Evolutionary conservation across 129 eudicot species (phyloP).

Genomic region (Flaveria brownii): DNA sequence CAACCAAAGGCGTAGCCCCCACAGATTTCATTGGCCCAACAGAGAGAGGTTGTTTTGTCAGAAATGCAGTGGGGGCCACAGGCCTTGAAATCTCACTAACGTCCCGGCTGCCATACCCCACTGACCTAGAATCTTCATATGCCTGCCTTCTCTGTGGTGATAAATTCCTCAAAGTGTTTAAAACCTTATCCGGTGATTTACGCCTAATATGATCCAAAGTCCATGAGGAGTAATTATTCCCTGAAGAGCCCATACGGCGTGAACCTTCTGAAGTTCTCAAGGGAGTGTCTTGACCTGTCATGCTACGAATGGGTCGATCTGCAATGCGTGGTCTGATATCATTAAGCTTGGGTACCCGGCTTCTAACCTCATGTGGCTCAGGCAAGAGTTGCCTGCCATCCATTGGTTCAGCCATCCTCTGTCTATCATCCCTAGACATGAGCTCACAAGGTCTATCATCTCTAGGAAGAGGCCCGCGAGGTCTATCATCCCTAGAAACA

Average conservation of each 20-base stretch:
- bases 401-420: slow-evolving; percentile 38
- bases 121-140: slow-evolving; percentile 56
- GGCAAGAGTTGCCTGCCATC: slow-evolving; percentile 42
- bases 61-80: slow-evolving; percentile 42
- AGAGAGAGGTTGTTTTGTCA: slow-evolving; percentile 50
- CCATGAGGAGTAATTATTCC: slow-evolving; percentile 66
- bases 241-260: slow-evolving; percentile 38
- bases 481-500: slow-evolving; percentile 43
- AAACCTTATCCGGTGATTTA: slow-evolving; percentile 66
- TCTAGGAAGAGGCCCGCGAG: slow-evolving; percentile 31
- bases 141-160: slow-evolving; percentile 63
- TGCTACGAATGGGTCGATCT: slow-evolving; percentile 35
- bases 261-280: slow-evolving; percentile 46
- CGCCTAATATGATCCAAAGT: slow-evolving; percentile 63
- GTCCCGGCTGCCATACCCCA: slow-evolving; percentile 52
- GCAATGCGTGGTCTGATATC: slow-evolving; percentile 44
- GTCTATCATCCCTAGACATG: slow-evolving; percentile 41
- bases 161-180: slow-evolving; percentile 44
- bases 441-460: slow-evolving; percentile 37
- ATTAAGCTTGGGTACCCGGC: slow-evolving; percentile 30
- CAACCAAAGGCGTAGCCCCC: slow-evolving; percentile 28
- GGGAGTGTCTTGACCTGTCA: slow-evolving; percentile 40
- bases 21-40: slow-evolving; percentile 48
- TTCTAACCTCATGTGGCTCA: slow-evolving; percentile 40
- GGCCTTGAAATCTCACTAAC: slow-evolving; percentile 51